These are phyloP conservation scores for Cornus suecica DNA, from an alignment of 148 eudicot genomes.

Conservation along the genomic window DNA sequence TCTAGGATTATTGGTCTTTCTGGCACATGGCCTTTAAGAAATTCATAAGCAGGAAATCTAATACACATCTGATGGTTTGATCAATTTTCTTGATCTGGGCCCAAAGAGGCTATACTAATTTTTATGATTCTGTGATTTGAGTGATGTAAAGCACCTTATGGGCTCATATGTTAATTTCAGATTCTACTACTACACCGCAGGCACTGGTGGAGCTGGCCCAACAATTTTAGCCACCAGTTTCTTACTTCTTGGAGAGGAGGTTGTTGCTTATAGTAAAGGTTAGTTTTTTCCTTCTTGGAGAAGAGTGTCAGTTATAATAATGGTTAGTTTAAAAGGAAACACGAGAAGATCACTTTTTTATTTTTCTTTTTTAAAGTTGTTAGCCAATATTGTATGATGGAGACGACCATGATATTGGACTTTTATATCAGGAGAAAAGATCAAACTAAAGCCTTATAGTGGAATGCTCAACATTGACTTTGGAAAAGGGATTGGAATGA, in stretches of 20 bases:
- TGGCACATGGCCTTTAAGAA: not conserved
- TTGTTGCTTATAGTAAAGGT: constrained; percentile 88
- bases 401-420: constrained; percentile 14
- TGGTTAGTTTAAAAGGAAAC: constrained; percentile 41
- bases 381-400: constrained; percentile 2
- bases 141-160: constrained; percentile 1
- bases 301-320: constrained; percentile 76
- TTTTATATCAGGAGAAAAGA: constrained; percentile 56
- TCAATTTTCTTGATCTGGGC: not conserved
- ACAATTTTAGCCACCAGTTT: constrained; percentile 96
- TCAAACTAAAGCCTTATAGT: constrained; percentile 86
- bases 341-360: not conserved
- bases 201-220: constrained; percentile 99
- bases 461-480: constrained; percentile 89
- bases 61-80: not conserved
- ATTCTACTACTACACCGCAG: constrained; percentile 96
- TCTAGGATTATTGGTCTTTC: too few relatives aligned
- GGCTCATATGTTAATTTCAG: constrained; percentile 36
- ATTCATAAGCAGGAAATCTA: not conserved
- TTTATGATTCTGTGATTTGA: not conserved
- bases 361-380: not conserved
- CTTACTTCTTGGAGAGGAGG: constrained; percentile 95
- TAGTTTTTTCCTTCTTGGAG: constrained; percentile 25
- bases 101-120: not conserved
- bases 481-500: constrained; percentile 78